phyloP scores from a whole-genome alignment of 768 basidiomycete species.

The Chalciporus piperatus region DNA sequence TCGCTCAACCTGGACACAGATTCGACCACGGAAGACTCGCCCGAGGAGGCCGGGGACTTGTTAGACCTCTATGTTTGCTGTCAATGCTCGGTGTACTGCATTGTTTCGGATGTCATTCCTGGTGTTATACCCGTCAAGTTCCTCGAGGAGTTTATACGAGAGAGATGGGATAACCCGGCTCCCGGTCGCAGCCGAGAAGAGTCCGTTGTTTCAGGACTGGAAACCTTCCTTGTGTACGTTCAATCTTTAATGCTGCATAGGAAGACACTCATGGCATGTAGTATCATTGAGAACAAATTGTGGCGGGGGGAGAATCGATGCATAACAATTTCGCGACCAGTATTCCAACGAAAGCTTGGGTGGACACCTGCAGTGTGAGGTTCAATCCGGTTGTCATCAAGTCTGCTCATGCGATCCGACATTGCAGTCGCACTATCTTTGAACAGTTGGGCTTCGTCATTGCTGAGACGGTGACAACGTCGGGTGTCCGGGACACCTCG shows the following conservation, averaged over 20 bases:
- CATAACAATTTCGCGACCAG: constrained; percentile 50
- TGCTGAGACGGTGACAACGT: constrained; percentile 15
- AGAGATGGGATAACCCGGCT: constrained; percentile 58
- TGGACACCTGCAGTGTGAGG: constrained; percentile 62
- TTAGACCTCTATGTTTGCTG: constrained; percentile 83
- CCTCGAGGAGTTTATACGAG: constrained; percentile 60
- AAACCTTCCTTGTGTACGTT: constrained; percentile 65
- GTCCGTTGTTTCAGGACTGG: constrained; percentile 54
- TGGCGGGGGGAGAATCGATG: constrained; percentile 67
- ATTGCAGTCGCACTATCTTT: constrained; percentile 41
- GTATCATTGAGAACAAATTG: constrained; percentile 71
- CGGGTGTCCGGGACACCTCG: constrained; percentile 38
- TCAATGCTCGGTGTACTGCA: constrained; percentile 74
- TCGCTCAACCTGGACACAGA: constrained; percentile 33
- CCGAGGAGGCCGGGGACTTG: constrained; percentile 47
- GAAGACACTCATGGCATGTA: constrained; percentile 25
- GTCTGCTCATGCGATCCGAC: constrained; percentile 9
- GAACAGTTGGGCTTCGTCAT: constrained; percentile 38
- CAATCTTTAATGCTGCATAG: background rate
- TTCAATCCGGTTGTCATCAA: background rate
- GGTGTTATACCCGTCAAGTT: constrained; percentile 66
- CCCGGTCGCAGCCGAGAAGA: constrained; percentile 53
- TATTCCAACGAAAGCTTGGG: constrained; percentile 64
- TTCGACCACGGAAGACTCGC: constrained; percentile 29
- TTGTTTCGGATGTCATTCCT: constrained; percentile 67